Base-by-base conservation (phyloP, 495 filamentous ascomycete species). In the Penicillium malachiteum region DNA sequence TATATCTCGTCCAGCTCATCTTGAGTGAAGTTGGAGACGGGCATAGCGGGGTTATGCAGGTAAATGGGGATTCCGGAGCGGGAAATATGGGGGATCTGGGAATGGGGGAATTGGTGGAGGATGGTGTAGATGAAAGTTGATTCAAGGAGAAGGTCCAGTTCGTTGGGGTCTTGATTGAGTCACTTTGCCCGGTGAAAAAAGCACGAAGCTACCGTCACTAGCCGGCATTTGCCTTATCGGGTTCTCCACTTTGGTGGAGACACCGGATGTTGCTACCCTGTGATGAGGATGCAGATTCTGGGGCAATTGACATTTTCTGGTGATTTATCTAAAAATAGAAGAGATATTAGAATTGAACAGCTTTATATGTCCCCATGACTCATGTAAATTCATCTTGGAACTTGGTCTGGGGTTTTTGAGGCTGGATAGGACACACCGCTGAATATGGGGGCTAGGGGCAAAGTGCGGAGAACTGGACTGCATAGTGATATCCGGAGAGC, bases 1-100 rank as follows among this genome's bases (percentile, higher is more conserved):
- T 87, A 87, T 50, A 87, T 81, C 32, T 81, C 79, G 56, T 84
- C 78, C 3, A 88, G 73, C 26, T 83, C 73, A 54, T 69, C 60
- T 58, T 69, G 70, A 32, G 61, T 58, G 53, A 75, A 40, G 14
- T 52, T 43, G 58, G 43, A 54, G 18, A 41, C 44, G 10, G 59
- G 33, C 65, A 68, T 68, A 46, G 44, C 44, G 56, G 41, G 31
- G 21, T 5, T 9, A 10, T 14, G 17, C 17, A 32, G 42, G n/a
- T 26, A 26, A 26, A 26, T 26, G 32, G 54, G 18, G 26, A 16
- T 26, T 50, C 38, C 16, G 16, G 35, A 10, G n/a, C 38, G 11
- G n/a, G 14, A 18, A 12, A 38, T 26, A 26, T 26, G 21, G 21
- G n/a, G 21, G 21, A 26, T 26, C 21, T 26, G 21, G 21, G 21